Base-by-base conservation (phyloP, 2,329 filamentous ascomycete genomes). In the Neofusicoccum parvum region DNA sequence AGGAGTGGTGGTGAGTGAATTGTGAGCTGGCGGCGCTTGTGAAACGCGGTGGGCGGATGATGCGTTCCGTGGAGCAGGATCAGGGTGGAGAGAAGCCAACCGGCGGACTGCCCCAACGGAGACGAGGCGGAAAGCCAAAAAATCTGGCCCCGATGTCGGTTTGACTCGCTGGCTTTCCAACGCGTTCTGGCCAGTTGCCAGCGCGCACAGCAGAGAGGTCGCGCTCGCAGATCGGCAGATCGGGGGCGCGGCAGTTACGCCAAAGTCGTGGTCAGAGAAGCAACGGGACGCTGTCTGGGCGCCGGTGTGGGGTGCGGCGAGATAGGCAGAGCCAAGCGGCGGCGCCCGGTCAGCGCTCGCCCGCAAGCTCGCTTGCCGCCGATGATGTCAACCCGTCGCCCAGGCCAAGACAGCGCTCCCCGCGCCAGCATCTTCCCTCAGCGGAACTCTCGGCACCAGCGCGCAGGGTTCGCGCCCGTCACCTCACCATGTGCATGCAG, bases 181-280 rank as follows among this genome's bases (percentile, higher is more conserved):
- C 27, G 15, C 6, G 37, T 12, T 58, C 50, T 58, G 5, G 53
- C 12, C 37, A 5, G 20, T 10, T 46, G 27, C 27, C n/a, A 36
- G 23, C 7, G 27, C n/a, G 27, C n/a, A 17, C n/a, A 9, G 43
- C 7, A 48, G 11, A 48, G 43, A 37, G 34, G 43, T 45, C 27
- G 27, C 32, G 56, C 11, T 60, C 32, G 43, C 9, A 17, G 56
- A 60, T 60, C 43, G 56, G 56, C 56, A 60, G 43, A 60, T 37
- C 23, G 54, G 15, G 17, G 43, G 7, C 14, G n/a, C 43, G 43
- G 56, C 56, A 48, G 56, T 60, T 60, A 60, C 56, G 56, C 48
- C 48, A 60, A 60, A 60, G 43, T 60, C n/a, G 56, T 60, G 56
- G 56, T 60, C 56, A 60, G 43, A 60, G 43, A 60, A 60, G 56